Evolutionary conservation across 108 stramenopile species (phyloP).

Genomic region (Fistulifera pelliculosa): DNA sequence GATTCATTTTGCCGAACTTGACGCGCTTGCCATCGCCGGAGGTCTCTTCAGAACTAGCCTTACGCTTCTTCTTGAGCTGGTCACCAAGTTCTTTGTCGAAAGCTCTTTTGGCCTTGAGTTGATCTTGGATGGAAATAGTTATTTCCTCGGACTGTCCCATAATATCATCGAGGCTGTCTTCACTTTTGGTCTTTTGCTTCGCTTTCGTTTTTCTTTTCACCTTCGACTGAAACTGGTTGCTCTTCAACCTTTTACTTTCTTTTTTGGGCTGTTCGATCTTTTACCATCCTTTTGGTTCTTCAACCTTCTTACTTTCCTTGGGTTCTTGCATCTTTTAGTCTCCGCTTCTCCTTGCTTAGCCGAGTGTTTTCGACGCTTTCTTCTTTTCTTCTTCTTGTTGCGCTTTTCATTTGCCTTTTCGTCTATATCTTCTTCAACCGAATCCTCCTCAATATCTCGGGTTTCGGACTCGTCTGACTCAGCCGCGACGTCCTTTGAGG

Average conservation of each 20-base stretch:
- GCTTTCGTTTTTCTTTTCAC: slow-evolving; percentile 7
- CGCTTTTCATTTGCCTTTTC: slow-evolving; percentile 10
- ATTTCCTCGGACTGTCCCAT: slow-evolving; percentile 32
- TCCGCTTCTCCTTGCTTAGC: slow-evolving; percentile 13
- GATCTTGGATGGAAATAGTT: slow-evolving; percentile 25
- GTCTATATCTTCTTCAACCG: slow-evolving; percentile 13
- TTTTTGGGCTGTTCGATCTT: too few relatives aligned
- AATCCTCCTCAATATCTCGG: too few relatives aligned
- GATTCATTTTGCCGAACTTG: slow-evolving; percentile 53
- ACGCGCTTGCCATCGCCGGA: slow-evolving; percentile 31
- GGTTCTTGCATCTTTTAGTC: background rate
- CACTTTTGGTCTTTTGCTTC: slow-evolving; percentile 9
- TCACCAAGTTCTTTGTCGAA: slow-evolving; percentile 22
- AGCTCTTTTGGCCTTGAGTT: slow-evolving; percentile 35
- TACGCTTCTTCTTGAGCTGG: slow-evolving; percentile 10
- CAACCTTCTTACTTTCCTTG: too few relatives aligned
- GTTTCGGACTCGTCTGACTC: slow-evolving; percentile 3
- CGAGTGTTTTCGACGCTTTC: slow-evolving; percentile 22
- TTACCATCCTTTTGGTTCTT: too few relatives aligned
- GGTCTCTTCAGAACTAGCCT: slow-evolving; percentile 10
- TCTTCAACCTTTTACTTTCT: background rate
- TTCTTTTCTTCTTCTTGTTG: slow-evolving; percentile 39
- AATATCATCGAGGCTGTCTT: slow-evolving; percentile 10
- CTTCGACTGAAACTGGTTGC: background rate
- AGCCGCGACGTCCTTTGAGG: background rate